These are phyloP conservation scores for Borovskyia barvae DNA, from an alignment of 208 protist species.

Conservation along the genomic window DNA sequence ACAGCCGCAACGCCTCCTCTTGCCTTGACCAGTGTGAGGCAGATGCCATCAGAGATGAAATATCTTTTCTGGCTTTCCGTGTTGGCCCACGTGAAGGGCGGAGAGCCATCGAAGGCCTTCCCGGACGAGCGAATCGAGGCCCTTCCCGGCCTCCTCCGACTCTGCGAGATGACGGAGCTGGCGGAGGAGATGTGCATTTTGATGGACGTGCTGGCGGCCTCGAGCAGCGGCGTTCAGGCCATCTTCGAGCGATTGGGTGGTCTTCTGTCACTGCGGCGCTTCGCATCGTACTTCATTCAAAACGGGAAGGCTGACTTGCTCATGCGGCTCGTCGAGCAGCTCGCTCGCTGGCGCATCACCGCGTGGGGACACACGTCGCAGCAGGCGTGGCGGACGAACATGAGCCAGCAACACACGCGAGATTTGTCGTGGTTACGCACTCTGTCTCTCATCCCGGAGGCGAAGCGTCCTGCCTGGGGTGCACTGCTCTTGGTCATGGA, in stretches of 20 bases:
- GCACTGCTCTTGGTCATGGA: slow-evolving; percentile 59
- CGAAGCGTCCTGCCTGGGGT: slow-evolving; percentile 47
- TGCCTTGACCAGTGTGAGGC: slow-evolving; percentile 32
- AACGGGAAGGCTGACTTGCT: slow-evolving; percentile 28
- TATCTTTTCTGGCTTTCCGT: slow-evolving; percentile 70
- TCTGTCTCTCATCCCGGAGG: slow-evolving; percentile 41
- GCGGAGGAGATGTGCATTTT: slow-evolving; percentile 60
- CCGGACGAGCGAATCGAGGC: slow-evolving; percentile 50
- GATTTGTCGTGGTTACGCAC: slow-evolving; percentile 70
- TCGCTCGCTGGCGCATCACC: slow-evolving; percentile 44
- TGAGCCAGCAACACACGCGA: slow-evolving; percentile 27
- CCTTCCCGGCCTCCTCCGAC: slow-evolving; percentile 58
- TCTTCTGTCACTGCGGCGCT: slow-evolving; percentile 56
- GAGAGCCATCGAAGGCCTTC: slow-evolving; percentile 42
- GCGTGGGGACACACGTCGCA: slow-evolving; percentile 60
- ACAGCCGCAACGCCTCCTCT: slow-evolving; percentile 12
- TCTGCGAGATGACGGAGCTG: slow-evolving; percentile 67
- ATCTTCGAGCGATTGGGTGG: slow-evolving; percentile 70
- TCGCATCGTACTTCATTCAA: slow-evolving; percentile 45
- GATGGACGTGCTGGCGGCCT: slow-evolving; percentile 50
- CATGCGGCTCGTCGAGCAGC: slow-evolving; percentile 55
- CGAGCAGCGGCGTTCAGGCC: slow-evolving; percentile 54
- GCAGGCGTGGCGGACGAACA: slow-evolving; percentile 67
- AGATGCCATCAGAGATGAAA: slow-evolving; percentile 63
- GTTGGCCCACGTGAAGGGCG: slow-evolving; percentile 64